Evolutionary conservation across 73 alveolate genomes (phyloP).

Genomic region (Paraurostyla sp.): DNA sequence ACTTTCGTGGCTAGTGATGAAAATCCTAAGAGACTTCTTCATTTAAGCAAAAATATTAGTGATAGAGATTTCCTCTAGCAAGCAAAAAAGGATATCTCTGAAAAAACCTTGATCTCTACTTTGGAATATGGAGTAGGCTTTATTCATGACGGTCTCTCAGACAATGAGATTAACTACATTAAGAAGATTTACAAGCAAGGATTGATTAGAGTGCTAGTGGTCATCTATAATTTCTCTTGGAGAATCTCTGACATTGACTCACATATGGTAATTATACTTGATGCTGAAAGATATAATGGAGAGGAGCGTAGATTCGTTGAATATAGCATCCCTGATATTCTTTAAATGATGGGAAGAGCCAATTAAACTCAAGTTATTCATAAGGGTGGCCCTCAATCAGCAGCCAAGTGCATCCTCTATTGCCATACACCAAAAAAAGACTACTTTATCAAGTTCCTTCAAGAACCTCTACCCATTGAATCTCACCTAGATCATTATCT

Average conservation of each 20-base stretch:
- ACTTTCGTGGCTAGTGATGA: conserved; percentile 77
- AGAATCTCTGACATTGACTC: conserved; percentile 82
- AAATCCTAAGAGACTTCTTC: conserved; percentile 74
- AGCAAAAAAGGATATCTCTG: conserved; percentile 8
- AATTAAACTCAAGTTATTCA: not conserved
- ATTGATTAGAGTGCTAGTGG: conserved; percentile 76
- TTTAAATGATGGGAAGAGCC: conserved; percentile 98
- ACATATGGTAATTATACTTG: conserved; percentile 92
- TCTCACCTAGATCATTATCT: conserved; percentile 93
- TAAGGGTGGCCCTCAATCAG: conserved; percentile 59
- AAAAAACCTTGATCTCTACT: conserved; percentile 77
- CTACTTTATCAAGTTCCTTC: conserved; percentile 96
- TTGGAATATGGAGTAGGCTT: conserved; percentile 71
- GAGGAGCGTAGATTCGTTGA: conserved; percentile 95
- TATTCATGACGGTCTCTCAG: conserved; percentile 73
- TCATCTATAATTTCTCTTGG: conserved; percentile 92
- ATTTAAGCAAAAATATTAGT: not conserved
- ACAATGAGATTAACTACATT: conserved; percentile 68
- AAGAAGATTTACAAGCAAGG: conserved; percentile 73
- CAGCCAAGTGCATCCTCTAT: conserved; percentile 82
- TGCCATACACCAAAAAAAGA: conserved; percentile 98
- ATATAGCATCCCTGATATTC: conserved; percentile 97
- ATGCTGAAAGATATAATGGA: conserved; percentile 96
- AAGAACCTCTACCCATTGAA: conserved; percentile 99
- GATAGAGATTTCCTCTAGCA: not conserved